Evolutionary conservation across 441 rosid species (phyloP).

Genomic region (Geranium incanum): DNA sequence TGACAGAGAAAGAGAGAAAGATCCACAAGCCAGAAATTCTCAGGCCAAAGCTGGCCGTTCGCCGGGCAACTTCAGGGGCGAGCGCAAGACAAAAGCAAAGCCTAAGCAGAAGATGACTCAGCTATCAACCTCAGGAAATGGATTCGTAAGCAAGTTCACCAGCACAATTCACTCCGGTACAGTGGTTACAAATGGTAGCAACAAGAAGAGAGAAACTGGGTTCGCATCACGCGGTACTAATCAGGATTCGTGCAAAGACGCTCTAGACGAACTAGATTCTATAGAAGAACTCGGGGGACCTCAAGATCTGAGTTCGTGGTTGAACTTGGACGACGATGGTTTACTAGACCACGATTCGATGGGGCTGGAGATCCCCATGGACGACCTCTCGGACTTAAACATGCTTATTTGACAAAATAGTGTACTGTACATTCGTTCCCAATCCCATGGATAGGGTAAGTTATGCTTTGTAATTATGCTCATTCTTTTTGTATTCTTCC

Average conservation of each 20-base stretch:
- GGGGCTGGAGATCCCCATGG: slow-evolving; percentile 47
- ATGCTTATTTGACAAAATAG: slow-evolving; percentile 25
- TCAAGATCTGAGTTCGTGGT: slow-evolving; percentile 37
- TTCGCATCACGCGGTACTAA: slow-evolving; percentile 16
- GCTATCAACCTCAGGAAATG: slow-evolving; percentile 36
- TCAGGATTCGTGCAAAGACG: slow-evolving; percentile 22
- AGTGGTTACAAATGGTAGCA: slow-evolving; percentile 3
- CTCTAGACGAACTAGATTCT: slow-evolving; percentile 35
- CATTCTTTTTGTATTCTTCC: slow-evolving; percentile 40
- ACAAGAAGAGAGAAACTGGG: slow-evolving; percentile 28
- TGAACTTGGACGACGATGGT: slow-evolving; percentile 45
- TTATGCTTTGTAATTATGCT: slow-evolving; percentile 38
- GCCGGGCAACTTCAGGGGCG: slow-evolving; percentile 29
- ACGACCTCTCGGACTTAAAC: slow-evolving; percentile 42
- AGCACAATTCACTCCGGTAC: slow-evolving; percentile 20
- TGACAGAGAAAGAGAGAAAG: slow-evolving; percentile 46
- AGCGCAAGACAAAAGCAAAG: slow-evolving; percentile 50
- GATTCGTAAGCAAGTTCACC: slow-evolving; percentile 24
- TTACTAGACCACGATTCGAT: slow-evolving; percentile 39
- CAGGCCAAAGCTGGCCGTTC: slow-evolving; percentile 33
- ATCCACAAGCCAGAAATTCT: slow-evolving; percentile 21
- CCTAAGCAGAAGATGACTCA: slow-evolving; percentile 47
- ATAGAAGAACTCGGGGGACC: slow-evolving; percentile 24
- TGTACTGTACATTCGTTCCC: slow-evolving; percentile 42
- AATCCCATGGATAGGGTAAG: slow-evolving; percentile 9